Evolutionary conservation across 2,329 filamentous ascomycete species (phyloP).

Genomic region (Apiospora aurea): DNA sequence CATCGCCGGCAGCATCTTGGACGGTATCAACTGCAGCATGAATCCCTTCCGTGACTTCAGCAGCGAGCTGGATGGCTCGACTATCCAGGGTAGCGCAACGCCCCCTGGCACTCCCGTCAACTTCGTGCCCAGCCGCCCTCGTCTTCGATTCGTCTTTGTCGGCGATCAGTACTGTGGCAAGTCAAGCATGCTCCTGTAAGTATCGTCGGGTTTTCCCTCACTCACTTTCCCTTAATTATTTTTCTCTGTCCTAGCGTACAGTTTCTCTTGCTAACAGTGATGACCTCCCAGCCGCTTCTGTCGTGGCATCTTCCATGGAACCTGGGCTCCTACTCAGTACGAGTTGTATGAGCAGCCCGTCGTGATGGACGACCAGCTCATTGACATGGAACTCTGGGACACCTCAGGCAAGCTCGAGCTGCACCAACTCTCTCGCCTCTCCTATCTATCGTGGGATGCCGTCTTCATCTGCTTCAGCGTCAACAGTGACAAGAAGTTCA

Average conservation of each 20-base stretch:
- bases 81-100: constrained; percentile 27
- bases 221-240: too few relatives aligned
- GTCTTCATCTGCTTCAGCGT: constrained; percentile 48
- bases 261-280: neutral
- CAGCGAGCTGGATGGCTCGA: constrained; percentile 22
- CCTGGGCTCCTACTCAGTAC: constrained; percentile 37
- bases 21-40: constrained; percentile 31
- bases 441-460: constrained; percentile 44
- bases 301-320: constrained; percentile 35
- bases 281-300: constrained; percentile 38
- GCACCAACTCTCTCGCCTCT: constrained; percentile 39
- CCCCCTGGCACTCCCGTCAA: constrained; percentile 33
- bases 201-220: neutral
- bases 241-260: neutral
- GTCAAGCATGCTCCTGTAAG: constrained; percentile 40
- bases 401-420: constrained; percentile 37
- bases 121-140: constrained; percentile 31
- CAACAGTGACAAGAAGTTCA: constrained; percentile 39
- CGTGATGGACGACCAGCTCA: constrained; percentile 33
- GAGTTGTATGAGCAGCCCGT: constrained; percentile 39
- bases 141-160: constrained; percentile 42
- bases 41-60: constrained; percentile 24
- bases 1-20: constrained; percentile 34
- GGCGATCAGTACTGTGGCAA: constrained; percentile 41
- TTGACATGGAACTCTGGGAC: constrained; percentile 44